Evolutionary conservation across 2,329 filamentous ascomycete genomes (phyloP).

Genomic region (Dactylellina cionopaga): DNA sequence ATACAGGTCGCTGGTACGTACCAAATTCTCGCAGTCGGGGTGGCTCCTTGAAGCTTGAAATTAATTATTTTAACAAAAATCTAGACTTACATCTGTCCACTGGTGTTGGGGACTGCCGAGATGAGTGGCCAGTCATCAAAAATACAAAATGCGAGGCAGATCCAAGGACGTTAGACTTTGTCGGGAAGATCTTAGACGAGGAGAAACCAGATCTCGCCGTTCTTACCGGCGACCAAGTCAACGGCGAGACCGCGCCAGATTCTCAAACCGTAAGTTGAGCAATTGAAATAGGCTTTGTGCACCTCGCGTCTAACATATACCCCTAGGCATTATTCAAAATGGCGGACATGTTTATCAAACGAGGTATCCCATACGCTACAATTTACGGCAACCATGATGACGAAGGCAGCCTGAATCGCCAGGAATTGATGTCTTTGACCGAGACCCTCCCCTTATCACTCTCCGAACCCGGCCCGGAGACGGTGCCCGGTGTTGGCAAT

Average conservation of each 20-base stretch:
- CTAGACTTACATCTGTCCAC: slow-evolving; percentile 89
- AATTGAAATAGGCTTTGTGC: background rate
- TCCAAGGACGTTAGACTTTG: slow-evolving; percentile 87
- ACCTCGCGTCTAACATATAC: slow-evolving; percentile 53
- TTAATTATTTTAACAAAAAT: slow-evolving; percentile 1
- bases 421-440: slow-evolving; percentile 83
- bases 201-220: slow-evolving; percentile 94
- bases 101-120: slow-evolving; percentile 83
- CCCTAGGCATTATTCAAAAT: slow-evolving; percentile 88
- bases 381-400: slow-evolving; percentile 99
- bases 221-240: slow-evolving; percentile 92
- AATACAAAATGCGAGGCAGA: slow-evolving; percentile 83
- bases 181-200: slow-evolving; percentile 82
- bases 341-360: slow-evolving; percentile 81
- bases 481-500: slow-evolving; percentile 85
- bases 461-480: slow-evolving; percentile 81
- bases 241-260: slow-evolving; percentile 91
- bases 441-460: slow-evolving; percentile 89
- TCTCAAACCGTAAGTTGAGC: slow-evolving; percentile 76
- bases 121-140: slow-evolving; percentile 73
- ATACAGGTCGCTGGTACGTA: slow-evolving; percentile 77
- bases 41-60: background rate
- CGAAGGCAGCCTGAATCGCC: slow-evolving; percentile 80
- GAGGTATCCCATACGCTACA: slow-evolving; percentile 88
- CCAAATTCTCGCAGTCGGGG: background rate